These are phyloP conservation scores for Cyberlindnera bimundalis DNA, from an alignment of 805 yeast genomes.

Conservation along the genomic window DNA sequence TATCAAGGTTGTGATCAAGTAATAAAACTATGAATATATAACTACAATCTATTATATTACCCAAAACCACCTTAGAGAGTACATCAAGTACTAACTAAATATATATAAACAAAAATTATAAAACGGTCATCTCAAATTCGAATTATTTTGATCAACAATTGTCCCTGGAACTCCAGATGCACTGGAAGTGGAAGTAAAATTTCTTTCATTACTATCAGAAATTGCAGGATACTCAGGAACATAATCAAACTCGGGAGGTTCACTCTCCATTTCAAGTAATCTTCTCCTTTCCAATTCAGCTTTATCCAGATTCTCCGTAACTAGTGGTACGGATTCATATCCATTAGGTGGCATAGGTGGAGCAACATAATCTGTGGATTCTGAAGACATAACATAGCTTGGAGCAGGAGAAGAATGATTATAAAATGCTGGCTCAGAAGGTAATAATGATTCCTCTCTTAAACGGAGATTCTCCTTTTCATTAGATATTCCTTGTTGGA, in stretches of 20 bases:
- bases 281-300: constrained; percentile 38
- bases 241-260: constrained; percentile 35
- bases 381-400: constrained; percentile 14
- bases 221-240: constrained; percentile 25
- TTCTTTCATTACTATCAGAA: constrained; percentile 1
- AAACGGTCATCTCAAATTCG: no score
- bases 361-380: constrained; percentile 5
- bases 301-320: constrained; percentile 32
- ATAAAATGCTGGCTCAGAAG: constrained; percentile 46
- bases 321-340: background rate
- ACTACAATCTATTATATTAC: no score
- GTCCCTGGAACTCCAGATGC: background rate
- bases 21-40: constrained; percentile 35
- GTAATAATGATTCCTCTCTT: constrained; percentile 57
- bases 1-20: constrained; percentile 60
- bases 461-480: constrained; percentile 51
- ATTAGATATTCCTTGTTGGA: no score
- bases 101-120: background rate
- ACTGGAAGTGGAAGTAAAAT: constrained; percentile 1
- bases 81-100: no score
- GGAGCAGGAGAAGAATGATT: constrained; percentile 19
- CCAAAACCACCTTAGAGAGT: no score
- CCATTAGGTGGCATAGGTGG: constrained; percentile 10
- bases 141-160: background rate
- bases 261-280: constrained; percentile 38